Base-by-base conservation (phyloP, 1,284 basidiomycete species). In the Leccinum cinnamomeum region DNA sequence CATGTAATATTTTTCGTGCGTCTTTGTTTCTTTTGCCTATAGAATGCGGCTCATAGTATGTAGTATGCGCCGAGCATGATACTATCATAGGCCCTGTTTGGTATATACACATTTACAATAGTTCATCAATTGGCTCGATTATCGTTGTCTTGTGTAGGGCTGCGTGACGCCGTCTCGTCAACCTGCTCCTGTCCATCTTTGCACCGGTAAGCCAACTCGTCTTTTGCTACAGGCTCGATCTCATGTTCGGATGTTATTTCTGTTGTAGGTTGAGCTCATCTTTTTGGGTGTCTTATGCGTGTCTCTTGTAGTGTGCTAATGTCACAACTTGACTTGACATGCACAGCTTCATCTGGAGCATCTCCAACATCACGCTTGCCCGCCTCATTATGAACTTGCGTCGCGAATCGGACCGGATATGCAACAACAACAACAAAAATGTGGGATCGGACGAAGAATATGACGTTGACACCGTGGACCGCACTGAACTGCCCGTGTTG, bases 321-420 rank as follows among this genome's bases (percentile, higher is more conserved):
- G 28, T 7, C 28, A 10, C 5, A 11, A 20, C 46, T 7, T 8
- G 20, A 20, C 46, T 7, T 8, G 20, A 14, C 33, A n/a, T 3
- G n/a, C 35, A 7, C 59, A 82, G 80, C 62, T 77, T 81, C 65
- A 63, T 79, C 7, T 81, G 79, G 78, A 75, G 76, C 57, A 55
- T 73, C 6, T 73, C 71, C 41, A 79, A 77, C 30, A 68, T 78
- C 3, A 77, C 77, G 14, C 69, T 78, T 16, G 70, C 77, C 3
- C 74, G 73, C 10, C 74, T 81, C 48, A 70, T 81, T 25, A 59
- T 81, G 51, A 75, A 79, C 55, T 63, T 79, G 11, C 75, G 79
- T 35, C 68, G 70, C 3, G 44, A 75, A n/a, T 60, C 64, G 4
- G 18, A 1, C n/a, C 28, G 57, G 0, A 8, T 18, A 14, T 0